These are phyloP conservation scores for Penicillium turbatum DNA, from an alignment of 495 filamentous ascomycete genomes.

Conservation along the genomic window DNA sequence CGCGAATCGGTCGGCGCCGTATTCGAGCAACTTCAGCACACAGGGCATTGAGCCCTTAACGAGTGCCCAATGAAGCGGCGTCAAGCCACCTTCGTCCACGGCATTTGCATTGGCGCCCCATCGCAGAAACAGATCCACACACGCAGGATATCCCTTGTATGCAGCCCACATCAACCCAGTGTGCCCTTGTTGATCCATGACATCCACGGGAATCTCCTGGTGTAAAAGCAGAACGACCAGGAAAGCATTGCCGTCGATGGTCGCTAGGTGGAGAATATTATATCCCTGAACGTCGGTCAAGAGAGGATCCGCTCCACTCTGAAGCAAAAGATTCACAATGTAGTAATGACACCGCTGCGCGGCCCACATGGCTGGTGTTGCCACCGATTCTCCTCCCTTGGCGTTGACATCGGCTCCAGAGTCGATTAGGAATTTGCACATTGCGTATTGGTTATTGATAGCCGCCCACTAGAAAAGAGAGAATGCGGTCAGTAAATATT, in stretches of 20 bases:
- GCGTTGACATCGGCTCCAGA: constrained; percentile 87
- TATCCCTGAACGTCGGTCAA: constrained; percentile 90
- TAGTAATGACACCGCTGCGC: constrained; percentile 92
- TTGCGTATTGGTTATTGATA: constrained; percentile 96
- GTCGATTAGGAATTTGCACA: constrained; percentile 92
- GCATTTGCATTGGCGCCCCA: constrained; percentile 95
- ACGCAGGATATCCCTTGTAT: constrained; percentile 89
- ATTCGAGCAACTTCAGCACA: constrained; percentile 88
- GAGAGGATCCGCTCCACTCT: constrained; percentile 83
- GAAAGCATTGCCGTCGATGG: constrained; percentile 95
- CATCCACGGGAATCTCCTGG: constrained; percentile 89
- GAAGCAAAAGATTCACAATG: constrained; percentile 72
- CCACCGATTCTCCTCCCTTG: constrained; percentile 88
- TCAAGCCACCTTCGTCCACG: constrained; percentile 85
- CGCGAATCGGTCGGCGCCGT: constrained; percentile 86
- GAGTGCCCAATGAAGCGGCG: constrained; percentile 92
- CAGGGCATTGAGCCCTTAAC: constrained; percentile 84
- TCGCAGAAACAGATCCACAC: constrained; percentile 86
- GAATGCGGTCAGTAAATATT: constrained; percentile 4
- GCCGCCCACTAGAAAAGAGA: constrained; percentile 76
- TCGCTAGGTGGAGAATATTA: constrained; percentile 93
- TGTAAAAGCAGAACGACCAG: constrained; percentile 83
- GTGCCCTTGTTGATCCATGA: constrained; percentile 80
- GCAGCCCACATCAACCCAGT: constrained; percentile 97
- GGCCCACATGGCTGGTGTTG: constrained; percentile 94